These are phyloP conservation scores for Pseudogymnoascus sp. DNA, from an alignment of 2,329 filamentous ascomycete genomes.

Conservation along the genomic window DNA sequence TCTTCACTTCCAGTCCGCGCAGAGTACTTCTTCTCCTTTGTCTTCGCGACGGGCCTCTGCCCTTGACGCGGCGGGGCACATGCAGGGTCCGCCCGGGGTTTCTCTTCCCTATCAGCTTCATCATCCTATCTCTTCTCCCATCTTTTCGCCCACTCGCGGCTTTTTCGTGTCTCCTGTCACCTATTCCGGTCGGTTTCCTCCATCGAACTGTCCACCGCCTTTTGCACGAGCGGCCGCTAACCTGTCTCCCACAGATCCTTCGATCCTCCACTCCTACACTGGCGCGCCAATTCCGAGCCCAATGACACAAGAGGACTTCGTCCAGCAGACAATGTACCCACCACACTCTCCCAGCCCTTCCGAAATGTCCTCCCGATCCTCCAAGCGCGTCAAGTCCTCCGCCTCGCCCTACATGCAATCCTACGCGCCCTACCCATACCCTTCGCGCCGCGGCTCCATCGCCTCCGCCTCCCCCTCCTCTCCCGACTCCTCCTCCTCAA, in stretches of 20 bases:
- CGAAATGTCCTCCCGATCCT: conserved; percentile 21
- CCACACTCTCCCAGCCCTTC: conserved; percentile 26
- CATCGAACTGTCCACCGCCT: conserved; percentile 24
- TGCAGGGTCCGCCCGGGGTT: conserved; percentile 17
- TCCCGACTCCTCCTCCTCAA: conserved; percentile 18
- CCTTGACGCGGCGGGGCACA: conserved; percentile 18
- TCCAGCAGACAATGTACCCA: conserved; percentile 24
- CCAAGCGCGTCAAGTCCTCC: conserved; percentile 19
- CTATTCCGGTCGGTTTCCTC: conserved; percentile 46
- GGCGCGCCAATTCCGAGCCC: conserved; percentile 20
- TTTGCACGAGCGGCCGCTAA: conserved; percentile 19
- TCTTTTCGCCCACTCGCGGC: conserved; percentile 46
- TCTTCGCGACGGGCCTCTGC: conserved; percentile 27
- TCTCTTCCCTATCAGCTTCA: conserved; percentile 23
- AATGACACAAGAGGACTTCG: conserved; percentile 16
- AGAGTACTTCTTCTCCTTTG: conserved; percentile 24
- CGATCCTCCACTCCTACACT: conserved; percentile 22
- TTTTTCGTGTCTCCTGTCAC: conserved; percentile 45
- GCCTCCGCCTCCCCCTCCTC: background rate
- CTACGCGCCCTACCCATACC: conserved; percentile 25
- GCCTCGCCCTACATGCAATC: conserved; percentile 25
- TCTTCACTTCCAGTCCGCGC: conserved; percentile 24
- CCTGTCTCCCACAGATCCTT: conserved; percentile 24
- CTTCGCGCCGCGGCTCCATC: conserved; percentile 17
- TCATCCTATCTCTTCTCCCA: conserved; percentile 30